These are phyloP conservation scores for Ceratobasidium sp. DNA, from an alignment of 1,284 basidiomycete genomes.

Conservation along the genomic window DNA sequence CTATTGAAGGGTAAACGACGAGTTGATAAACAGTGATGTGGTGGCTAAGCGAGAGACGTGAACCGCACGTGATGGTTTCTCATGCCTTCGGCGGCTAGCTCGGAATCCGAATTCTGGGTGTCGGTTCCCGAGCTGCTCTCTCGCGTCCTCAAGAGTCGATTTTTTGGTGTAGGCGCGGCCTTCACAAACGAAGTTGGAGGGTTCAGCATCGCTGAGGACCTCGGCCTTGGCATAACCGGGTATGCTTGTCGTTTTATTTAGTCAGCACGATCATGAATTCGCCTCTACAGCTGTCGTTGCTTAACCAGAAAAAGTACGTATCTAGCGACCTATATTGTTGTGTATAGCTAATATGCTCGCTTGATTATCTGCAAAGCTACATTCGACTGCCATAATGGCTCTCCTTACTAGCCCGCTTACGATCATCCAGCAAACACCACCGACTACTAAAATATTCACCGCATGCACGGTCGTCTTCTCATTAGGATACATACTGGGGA, in stretches of 20 bases:
- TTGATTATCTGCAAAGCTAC: no score
- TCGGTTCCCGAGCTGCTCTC: not conserved
- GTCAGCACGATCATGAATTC: not conserved
- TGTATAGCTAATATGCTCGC: not conserved
- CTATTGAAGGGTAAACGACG: not conserved
- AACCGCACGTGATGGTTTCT: constrained; percentile 14
- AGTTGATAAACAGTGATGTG: constrained; percentile 2
- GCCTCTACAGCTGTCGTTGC: not conserved
- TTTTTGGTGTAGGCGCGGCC: constrained; percentile 5
- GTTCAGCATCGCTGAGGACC: not conserved
- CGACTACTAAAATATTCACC: constrained; percentile 84
- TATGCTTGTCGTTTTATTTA: not conserved
- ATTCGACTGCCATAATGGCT: constrained; percentile 65
- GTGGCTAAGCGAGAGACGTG: not conserved
- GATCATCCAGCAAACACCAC: constrained; percentile 77
- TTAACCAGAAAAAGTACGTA: constrained; percentile 11
- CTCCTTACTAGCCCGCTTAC: constrained; percentile 77
- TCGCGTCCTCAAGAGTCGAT: not conserved
- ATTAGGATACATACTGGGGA: constrained; percentile 62
- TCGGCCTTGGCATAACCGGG: not conserved
- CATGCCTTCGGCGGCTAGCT: not conserved
- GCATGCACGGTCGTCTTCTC: constrained; percentile 75
- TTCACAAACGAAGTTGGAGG: not conserved
- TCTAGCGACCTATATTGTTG: not conserved
- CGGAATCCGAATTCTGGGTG: not conserved